A percentile compares a stretch with the other conserved stretches of the same genome.
phyloP scores from a whole-genome alignment of 2,329 filamentous ascomycete species.

The Scytalidium lignicola region DNA sequence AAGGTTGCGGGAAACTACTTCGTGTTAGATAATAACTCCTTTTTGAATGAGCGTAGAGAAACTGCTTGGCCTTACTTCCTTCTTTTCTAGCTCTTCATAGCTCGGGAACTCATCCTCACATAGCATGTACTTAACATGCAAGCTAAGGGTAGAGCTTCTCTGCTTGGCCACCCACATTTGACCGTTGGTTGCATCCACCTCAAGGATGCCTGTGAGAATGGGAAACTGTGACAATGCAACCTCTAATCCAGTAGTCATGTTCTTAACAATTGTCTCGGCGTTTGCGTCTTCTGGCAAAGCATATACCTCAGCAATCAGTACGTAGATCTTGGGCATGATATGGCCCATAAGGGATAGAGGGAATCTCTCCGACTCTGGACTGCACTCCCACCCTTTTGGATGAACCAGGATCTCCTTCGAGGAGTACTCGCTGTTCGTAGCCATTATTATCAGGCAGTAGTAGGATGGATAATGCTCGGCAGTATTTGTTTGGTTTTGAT shows the following conservation, averaged over 20 bases:
- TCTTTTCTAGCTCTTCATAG: conserved; percentile 13
- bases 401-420: background rate
- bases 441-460: too few relatives aligned
- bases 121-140: conserved; percentile 10
- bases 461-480: too few relatives aligned
- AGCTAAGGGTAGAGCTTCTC: conserved; percentile 8
- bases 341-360: conserved; percentile 27
- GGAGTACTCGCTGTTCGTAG: too few relatives aligned
- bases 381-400: conserved; percentile 1
- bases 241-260: conserved; percentile 13
- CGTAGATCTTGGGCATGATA: conserved; percentile 22
- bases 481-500: too few relatives aligned
- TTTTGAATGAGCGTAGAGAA: too few relatives aligned
- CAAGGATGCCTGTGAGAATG: conserved; percentile 12
- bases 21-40: too few relatives aligned
- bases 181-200: conserved; percentile 8
- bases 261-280: conserved; percentile 9
- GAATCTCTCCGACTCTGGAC: conserved; percentile 5
- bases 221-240: conserved; percentile 13
- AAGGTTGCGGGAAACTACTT: conserved; percentile 10
- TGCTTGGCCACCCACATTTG: conserved; percentile 16
- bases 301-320: conserved; percentile 16
- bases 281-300: conserved; percentile 7
- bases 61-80: conserved; percentile 1
- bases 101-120: conserved; percentile 11